Base-by-base conservation (phyloP, 305 asterid genomes). In the Fraxinus greggii region DNA sequence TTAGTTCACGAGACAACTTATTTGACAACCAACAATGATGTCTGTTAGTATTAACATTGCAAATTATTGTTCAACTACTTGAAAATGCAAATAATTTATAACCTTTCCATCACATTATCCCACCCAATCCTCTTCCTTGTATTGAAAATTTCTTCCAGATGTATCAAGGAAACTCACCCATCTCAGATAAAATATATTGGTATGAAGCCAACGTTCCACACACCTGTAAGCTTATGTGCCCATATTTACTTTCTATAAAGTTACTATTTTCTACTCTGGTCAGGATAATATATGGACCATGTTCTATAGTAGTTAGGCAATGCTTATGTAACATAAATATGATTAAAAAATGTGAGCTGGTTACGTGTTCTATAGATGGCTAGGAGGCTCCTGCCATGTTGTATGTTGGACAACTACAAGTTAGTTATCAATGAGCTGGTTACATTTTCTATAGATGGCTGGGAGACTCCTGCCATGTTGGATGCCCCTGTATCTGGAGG, bases 401-500 rank as follows among this genome's bases (percentile, higher is more conserved):
- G 28, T 56, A 63, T 24, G 17, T 61, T 9, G 15, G 31, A 61
- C 72, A 10, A 28, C 15, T 12, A 69, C 23, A 69, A 29, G 9
- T 69, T 31, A 69, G 23, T 29, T 69, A 13, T 24, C 38, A 21
- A 31, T 69, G 75, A 29, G 45, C 36, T 29, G 48, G 63, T 72
- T 70, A 3, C n/a, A 42, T 5, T 75, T 15, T 70, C 84, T 81
- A 51, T 84, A 94, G 97, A 86, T 83, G 89, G 87, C 26, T 31
- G 76, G 84, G 87, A 78, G 56, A 73, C 82, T 80, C 97, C 92
- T 79, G 89, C 92, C 81, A 89, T 94, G 97, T 89, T 96, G 93
- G 98, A 96, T 89, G 98, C 99, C 82, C 99, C 98, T 63, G 99
- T 96, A 38, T 96, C 99, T 17, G 98, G 98, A 80, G 98, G 99